Evolutionary conservation across 768 basidiomycete species (phyloP), one percentile per base, ranked within the genome.

Genomic region (Strobilomyces confusus): DNA sequence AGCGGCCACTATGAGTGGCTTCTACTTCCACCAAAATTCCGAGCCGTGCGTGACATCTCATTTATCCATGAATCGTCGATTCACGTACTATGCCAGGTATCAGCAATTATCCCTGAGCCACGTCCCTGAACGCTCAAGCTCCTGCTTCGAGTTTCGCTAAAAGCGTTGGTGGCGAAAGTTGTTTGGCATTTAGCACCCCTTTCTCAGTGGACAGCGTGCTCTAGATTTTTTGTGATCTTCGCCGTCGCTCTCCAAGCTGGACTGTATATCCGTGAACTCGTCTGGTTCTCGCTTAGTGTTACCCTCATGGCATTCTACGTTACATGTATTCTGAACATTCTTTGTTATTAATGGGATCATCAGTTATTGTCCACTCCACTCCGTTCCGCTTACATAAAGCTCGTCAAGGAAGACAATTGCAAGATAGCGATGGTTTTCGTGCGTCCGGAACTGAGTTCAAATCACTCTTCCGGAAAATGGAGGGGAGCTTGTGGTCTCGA

Each of bases 1-100:
- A 8, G 66, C 80, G 45, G 89, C 89, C 5, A 83, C 83, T 25
- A 91, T 92, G 88, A 87, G 81, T 58, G 90, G 93, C 34, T 95
- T 91, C 73, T 95, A 95, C 71, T 95, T 90, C 73, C 92, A 94
- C 70, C 86, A 87, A 77, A 89, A 92, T 68, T 93, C 90, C 51
- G 90, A 92, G 64, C 91, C 91, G 91, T 93, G 65, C 74, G 89
- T 82, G n/a, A 8, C 32, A 20, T 57, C 30, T 56, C 49, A 44
- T n/a, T 44, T 50, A 29, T 40, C 29, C 20, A 41, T 25, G 26
- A 44, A 22, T 23, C 46, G 25, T 20, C 49, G 29, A 23, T 56
- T 53, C 45, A 30, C 47, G 22, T 46, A 29, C 37, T 55, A 53
- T 50, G 40, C 48, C 65, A 92, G 91, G 61, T 95, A 95, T 72